Conservation (phyloP, 148 eudicot species). For the Vaccinium vitisidaea region DNA sequence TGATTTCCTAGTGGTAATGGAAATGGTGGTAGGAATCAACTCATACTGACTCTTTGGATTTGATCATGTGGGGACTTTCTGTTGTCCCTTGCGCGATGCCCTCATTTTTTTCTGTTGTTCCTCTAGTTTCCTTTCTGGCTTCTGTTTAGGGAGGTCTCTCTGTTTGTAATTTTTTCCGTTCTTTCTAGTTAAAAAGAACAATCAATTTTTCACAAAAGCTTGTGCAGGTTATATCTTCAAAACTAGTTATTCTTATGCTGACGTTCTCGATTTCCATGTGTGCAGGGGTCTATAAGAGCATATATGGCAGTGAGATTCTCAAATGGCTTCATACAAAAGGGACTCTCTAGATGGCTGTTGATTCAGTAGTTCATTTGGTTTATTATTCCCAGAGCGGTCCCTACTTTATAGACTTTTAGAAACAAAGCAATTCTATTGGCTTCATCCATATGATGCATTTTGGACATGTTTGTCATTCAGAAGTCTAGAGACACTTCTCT, state of each 20-base stretch:
- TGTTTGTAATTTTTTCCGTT: no score
- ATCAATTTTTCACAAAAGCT: no score
- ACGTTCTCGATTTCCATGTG: background rate
- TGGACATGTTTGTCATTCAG: no score
- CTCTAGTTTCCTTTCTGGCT: no score
- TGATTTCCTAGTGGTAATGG: background rate
- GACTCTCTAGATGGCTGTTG: background rate
- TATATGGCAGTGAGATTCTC: conserved; percentile 12
- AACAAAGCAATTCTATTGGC: no score
- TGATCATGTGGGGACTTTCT: background rate
- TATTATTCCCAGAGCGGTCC: background rate
- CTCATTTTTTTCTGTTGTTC: background rate
- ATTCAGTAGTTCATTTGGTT: background rate
- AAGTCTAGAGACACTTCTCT: no score
- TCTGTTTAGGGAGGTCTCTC: no score
- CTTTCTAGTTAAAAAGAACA: no score
- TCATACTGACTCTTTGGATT: background rate
- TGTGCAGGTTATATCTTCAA: background rate
- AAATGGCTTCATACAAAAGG: background rate
- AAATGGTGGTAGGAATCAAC: background rate
- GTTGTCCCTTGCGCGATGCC: background rate
- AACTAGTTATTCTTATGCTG: background rate
- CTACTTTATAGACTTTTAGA: background rate
- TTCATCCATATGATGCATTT: no score
- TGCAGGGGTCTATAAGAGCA: conserved; percentile 27